Percentiles rank a stretch among this genome's conserved stretches.
Conservation (phyloP, 2,329 filamentous ascomycete species). For the Curvularia verruculosa region DNA sequence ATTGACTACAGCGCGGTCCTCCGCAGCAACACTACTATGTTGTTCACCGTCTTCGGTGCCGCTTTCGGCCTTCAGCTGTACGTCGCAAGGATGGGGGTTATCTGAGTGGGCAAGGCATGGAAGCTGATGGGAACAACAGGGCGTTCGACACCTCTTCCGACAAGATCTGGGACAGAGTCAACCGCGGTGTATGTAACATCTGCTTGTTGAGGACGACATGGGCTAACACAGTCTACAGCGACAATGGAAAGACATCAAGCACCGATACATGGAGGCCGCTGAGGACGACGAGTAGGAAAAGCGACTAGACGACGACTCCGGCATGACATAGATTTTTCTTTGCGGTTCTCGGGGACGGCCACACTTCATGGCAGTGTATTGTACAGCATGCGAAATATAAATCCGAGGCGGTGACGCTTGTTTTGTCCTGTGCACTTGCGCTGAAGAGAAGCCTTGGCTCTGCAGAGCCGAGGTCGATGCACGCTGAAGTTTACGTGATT, state of each 20-base stretch:
- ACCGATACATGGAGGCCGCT: conserved; percentile 76
- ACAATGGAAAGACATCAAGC: conserved; percentile 99
- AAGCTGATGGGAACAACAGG: conserved; percentile 58
- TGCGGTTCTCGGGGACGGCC: conserved; percentile 25
- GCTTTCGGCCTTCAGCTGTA: conserved; percentile 97
- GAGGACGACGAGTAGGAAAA: conserved; percentile 63
- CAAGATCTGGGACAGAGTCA: conserved; percentile 86
- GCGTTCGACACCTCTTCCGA: conserved; percentile 82
- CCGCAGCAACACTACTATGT: conserved; percentile 85
- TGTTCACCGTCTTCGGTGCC: conserved; percentile 81
- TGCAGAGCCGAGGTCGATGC: not conserved
- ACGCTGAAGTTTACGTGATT: not conserved
- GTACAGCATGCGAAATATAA: conserved; percentile 40
- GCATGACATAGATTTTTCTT: conserved; percentile 28
- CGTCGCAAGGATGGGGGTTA: conserved; percentile 47
- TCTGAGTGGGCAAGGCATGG: conserved; percentile 8
- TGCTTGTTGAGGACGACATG: not conserved
- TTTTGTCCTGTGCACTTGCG: not conserved
- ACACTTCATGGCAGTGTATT: conserved; percentile 48
- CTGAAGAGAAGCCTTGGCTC: not conserved
- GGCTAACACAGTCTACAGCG: conserved; percentile 64
- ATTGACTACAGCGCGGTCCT: conserved; percentile 71
- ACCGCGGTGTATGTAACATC: conserved; percentile 72
- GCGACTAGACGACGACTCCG: conserved; percentile 14
- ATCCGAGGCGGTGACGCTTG: conserved; percentile 16